A percentile compares a stretch with the other conserved stretches of the same genome.
Conservation (phyloP, 257 asterid species). For the Solanum corneliomulleri region DNA sequence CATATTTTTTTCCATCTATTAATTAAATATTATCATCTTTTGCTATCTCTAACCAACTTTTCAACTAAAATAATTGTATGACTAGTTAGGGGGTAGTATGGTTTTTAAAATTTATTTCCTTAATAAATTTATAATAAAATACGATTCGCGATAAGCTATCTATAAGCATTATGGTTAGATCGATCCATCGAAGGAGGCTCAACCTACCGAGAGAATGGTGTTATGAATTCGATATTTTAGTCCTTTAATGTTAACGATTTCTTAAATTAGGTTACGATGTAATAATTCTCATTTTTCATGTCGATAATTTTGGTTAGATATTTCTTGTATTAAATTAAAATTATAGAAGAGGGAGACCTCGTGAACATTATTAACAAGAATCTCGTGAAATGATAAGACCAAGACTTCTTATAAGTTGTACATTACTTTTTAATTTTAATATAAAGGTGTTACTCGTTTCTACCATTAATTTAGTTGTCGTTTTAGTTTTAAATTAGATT, state of each 20-base stretch:
- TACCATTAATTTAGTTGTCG: background rate
- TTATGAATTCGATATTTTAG: background rate
- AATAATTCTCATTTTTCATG: background rate
- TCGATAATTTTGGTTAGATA: background rate
- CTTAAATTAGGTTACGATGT: background rate
- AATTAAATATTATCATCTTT: background rate
- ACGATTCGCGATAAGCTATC: background rate
- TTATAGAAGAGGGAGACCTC: background rate
- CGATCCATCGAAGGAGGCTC: background rate
- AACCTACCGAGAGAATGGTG: background rate
- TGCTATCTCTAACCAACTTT: background rate
- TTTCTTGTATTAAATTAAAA: background rate
- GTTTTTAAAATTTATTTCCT: background rate
- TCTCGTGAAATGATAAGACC: background rate
- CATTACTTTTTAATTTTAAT: background rate
- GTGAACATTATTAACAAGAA: background rate
- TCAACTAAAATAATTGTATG: background rate
- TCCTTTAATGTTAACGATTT: background rate
- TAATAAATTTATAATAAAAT: background rate
- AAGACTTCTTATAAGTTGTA: background rate
- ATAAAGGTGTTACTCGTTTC: background rate
- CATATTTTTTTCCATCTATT: background rate
- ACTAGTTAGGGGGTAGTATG: background rate
- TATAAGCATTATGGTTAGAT: background rate
- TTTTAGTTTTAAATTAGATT: background rate